phyloP scores from a whole-genome alignment of 2,329 filamentous ascomycete species.

The Torrubiellomyces zombiae region DNA sequence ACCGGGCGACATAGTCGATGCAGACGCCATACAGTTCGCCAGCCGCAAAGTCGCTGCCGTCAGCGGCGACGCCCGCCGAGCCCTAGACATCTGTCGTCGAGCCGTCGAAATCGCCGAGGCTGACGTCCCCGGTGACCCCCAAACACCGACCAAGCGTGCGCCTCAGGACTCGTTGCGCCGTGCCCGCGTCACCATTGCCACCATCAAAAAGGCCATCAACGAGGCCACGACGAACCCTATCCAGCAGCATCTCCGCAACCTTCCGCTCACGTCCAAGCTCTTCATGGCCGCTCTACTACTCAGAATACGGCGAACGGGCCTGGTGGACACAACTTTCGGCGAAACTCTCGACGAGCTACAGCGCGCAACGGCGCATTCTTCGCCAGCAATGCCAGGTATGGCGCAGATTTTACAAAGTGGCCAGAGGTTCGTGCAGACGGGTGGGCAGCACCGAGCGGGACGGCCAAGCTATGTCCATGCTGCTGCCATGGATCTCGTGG shows the following conservation, averaged over 20 bases:
- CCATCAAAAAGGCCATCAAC: conserved; percentile 84
- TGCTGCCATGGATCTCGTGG: conserved; percentile 68
- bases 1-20: conserved; percentile 73
- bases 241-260: conserved; percentile 69
- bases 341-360: conserved; percentile 69
- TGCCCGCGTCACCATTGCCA: conserved; percentile 70
- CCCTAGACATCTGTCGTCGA: conserved; percentile 84
- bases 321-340: conserved; percentile 74
- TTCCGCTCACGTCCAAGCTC: conserved; percentile 70
- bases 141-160: conserved; percentile 43
- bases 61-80: conserved; percentile 80
- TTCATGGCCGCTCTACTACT: conserved; percentile 71
- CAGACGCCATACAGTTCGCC: conserved; percentile 90
- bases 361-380: conserved; percentile 18
- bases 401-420: conserved; percentile 17
- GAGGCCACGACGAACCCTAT: conserved; percentile 88
- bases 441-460: conserved; percentile 13
- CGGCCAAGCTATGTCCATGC: conserved; percentile 35
- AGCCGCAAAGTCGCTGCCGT: conserved; percentile 94
- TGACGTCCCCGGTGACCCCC: conserved; percentile 33
- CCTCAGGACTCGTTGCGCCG: conserved; percentile 11
- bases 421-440: conserved; percentile 11
- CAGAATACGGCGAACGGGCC: conserved; percentile 63
- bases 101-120: conserved; percentile 90
- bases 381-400: conserved; percentile 19